Base-by-base conservation (phyloP, 805 yeast species). In the Yarrowia sp. region DNA sequence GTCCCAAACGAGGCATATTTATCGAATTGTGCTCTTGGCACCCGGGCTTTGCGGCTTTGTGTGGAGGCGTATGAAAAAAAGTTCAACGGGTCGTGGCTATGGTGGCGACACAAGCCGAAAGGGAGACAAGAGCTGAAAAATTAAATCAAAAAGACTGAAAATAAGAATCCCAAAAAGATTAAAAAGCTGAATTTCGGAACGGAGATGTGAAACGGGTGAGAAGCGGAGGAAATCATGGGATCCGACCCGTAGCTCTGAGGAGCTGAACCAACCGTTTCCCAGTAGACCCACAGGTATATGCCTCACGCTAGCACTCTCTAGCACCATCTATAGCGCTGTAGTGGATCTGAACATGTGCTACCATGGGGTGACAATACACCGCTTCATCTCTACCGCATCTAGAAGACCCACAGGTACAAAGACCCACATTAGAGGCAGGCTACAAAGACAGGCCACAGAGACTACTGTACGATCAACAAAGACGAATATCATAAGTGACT, bases 81-180 rank as follows among this genome's bases (percentile, higher is more conserved):
- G 61, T 55, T 55, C 26, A 55, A 55, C 61, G 61, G 61, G 61
- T 55, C 61, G 61, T 55, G 61, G 61, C 61, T 55, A 55, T 55
- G 61, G 61, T 55, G 61, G 61, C 61, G 38, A 36, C 56, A 26
- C 32, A 16, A 38, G 8, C 59, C 26, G 59, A 53, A 53, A 53
- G 32, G n/a, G 22, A 40, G 22, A 22, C 19, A 22, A 38, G 46
- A 40, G n/a, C 12, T 7, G 22, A 22, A 55, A 15, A 15, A 14
- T 26, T 26, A 26, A 26, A 5, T 26, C 32, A 12, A 41, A 55
- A 38, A 53, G 10, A 19, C 14, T 35, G 11, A 15, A 22, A 22
- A 11, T 3, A 1, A 7, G 5, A 3, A 26, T 26, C 32, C 4
- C 4, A 26, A 26, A 26, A 26, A 26, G 32, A 26, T 26, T 26